These are phyloP conservation scores for Pichia sp. DNA, from an alignment of 1,139 yeast genomes.

Conservation along the genomic window DNA sequence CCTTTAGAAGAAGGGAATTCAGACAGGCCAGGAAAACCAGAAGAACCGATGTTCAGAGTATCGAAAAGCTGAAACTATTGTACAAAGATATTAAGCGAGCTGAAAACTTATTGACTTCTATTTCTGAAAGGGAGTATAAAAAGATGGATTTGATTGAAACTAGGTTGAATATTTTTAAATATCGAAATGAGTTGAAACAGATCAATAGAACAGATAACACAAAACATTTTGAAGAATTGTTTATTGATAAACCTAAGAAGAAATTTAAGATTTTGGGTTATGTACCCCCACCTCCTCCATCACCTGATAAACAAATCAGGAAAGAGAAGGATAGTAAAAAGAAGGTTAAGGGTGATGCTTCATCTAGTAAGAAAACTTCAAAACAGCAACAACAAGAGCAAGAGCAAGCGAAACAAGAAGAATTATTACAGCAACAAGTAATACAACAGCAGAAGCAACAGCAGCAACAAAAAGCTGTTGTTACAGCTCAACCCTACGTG, in stretches of 20 bases:
- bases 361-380: background rate
- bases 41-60: constrained; percentile 85
- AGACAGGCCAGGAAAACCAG: constrained; percentile 95
- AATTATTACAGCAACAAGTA: background rate
- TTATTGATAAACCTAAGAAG: constrained; percentile 72
- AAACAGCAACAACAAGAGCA: constrained; percentile 1
- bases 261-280: constrained; percentile 29
- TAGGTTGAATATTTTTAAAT: constrained; percentile 58
- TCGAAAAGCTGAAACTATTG: constrained; percentile 70
- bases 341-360: constrained; percentile 1
- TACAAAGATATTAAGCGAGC: constrained; percentile 76
- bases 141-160: constrained; percentile 49
- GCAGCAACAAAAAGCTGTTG: constrained; percentile 4
- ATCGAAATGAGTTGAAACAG: constrained; percentile 62
- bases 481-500: constrained; percentile 59
- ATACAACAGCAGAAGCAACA: background rate
- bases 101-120: constrained; percentile 56
- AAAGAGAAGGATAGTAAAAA: background rate
- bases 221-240: constrained; percentile 78
- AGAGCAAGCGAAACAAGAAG: background rate
- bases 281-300: constrained; percentile 16
- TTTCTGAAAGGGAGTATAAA: constrained; percentile 67
- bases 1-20: constrained; percentile 92
- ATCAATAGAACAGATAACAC: constrained; percentile 59
- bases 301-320: constrained; percentile 1